These are phyloP conservation scores for Dentipellis sp. DNA, from an alignment of 768 basidiomycete species.

Conservation along the genomic window DNA sequence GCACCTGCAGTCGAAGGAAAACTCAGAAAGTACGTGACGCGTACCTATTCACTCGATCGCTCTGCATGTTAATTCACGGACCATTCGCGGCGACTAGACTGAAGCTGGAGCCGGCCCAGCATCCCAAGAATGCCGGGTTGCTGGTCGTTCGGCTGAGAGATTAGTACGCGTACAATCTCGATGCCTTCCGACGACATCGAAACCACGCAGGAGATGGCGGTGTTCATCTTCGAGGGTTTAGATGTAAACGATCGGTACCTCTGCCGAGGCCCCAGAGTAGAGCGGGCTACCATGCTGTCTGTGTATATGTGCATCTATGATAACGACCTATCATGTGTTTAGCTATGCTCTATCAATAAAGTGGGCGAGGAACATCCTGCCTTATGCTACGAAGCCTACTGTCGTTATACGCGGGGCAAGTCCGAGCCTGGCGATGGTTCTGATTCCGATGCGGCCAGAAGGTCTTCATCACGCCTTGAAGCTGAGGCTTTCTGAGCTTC, in stretches of 20 bases:
- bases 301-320: no score
- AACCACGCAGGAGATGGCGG: no score
- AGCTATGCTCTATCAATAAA: no score
- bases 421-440: background rate
- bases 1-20: background rate
- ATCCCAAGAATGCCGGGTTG: background rate
- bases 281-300: no score
- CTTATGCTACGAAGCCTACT: background rate
- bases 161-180: background rate
- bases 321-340: no score
- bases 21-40: background rate
- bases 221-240: no score
- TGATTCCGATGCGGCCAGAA: background rate
- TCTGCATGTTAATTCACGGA: background rate
- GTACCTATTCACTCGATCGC: no score
- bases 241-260: no score
- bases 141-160: background rate
- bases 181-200: no score
- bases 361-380: background rate
- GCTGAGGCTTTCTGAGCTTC: background rate
- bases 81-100: background rate
- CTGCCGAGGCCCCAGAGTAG: no score
- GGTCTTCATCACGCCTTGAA: background rate
- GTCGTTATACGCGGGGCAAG: background rate
- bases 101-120: background rate